Evolutionary conservation across 345 rosid species (phyloP).

Genomic region (Sisymbrium altissimum): DNA sequence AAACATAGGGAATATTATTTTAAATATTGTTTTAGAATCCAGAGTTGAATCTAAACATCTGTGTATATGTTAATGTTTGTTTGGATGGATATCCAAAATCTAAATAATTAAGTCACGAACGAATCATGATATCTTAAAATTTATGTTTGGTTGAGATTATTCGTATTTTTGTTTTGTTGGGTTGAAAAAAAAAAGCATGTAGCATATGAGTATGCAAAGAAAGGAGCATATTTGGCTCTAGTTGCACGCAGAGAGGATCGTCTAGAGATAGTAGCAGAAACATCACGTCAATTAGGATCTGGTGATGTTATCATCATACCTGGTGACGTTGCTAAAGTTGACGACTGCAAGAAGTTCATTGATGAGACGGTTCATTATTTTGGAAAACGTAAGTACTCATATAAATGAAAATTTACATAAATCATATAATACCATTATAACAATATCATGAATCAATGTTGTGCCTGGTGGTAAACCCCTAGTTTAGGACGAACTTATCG

Average conservation of each 20-base stretch:
- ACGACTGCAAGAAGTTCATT: conserved; percentile 32
- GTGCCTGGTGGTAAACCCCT: no score
- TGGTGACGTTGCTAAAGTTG: conserved; percentile 31
- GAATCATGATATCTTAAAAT: no score
- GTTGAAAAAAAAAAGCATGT: conserved; percentile 10
- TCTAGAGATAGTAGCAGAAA: conserved; percentile 21
- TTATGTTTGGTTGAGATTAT: not conserved
- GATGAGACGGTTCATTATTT: conserved; percentile 24
- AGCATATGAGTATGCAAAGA: conserved; percentile 37
- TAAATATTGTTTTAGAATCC: no score
- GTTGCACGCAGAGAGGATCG: conserved; percentile 33
- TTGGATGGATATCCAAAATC: no score
- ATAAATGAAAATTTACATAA: no score
- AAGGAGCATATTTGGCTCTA: conserved; percentile 32
- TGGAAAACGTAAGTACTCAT: conserved; percentile 23
- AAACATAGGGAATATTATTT: no score
- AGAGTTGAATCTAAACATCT: no score
- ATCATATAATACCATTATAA: no score
- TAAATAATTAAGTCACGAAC: no score
- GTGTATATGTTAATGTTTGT: no score
- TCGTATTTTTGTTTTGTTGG: not conserved
- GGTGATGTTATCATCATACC: conserved; percentile 19
- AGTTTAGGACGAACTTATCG: no score
- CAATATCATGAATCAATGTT: not conserved
- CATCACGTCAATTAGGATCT: conserved; percentile 28